Evolutionary conservation across 805 yeast genomes (phyloP), one percentile per base, ranked within the genome.

Genomic region (Ogataea siamensis): DNA sequence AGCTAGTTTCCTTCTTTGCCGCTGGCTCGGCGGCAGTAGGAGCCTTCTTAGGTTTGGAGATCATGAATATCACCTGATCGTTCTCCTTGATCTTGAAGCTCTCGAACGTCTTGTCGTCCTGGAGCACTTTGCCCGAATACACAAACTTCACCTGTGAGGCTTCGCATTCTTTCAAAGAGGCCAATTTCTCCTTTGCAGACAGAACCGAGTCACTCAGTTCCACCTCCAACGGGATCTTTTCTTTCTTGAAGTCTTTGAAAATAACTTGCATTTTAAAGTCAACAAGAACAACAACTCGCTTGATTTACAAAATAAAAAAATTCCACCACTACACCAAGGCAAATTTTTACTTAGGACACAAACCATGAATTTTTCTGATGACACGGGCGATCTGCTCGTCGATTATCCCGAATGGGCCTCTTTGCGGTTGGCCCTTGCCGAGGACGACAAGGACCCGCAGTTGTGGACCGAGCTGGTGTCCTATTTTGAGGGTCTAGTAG

Each of bases 41-140:
- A 1, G 62, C 41, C 24, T 61, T 58, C 52, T 69, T 67, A 29
- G 70, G 64, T 60, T 76, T 78, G 26, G 89, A 76, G 35, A 88
- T 75, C 98, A 93, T 91, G 62, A 88, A 91, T 40, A 93, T 89
- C 37, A 93, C 79, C 53, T 88, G 91, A 54, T 87, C 96, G 42
- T 80, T 80, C 23, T 83, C 89, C 60, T 87, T 87, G 51, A 91
- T 74, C 48, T 84, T 83, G 60, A 80, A 82, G 6, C 74, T 71
- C 34, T 73, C 83, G 42, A 91, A 70, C 3, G 83, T 71, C 57
- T 87, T 84, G 31, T 76, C 85, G 66, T 93, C 95, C 54, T 78
- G 87, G 34, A 93, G 76, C 29, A 93, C 91, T 58, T 88, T 88
- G 34, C 89, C 78, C 1, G 97, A 87, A 61, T 83, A 93, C 44